Base-by-base conservation (phyloP, 352 stramenopile genomes). In the Plasmopara halstedii region DNA sequence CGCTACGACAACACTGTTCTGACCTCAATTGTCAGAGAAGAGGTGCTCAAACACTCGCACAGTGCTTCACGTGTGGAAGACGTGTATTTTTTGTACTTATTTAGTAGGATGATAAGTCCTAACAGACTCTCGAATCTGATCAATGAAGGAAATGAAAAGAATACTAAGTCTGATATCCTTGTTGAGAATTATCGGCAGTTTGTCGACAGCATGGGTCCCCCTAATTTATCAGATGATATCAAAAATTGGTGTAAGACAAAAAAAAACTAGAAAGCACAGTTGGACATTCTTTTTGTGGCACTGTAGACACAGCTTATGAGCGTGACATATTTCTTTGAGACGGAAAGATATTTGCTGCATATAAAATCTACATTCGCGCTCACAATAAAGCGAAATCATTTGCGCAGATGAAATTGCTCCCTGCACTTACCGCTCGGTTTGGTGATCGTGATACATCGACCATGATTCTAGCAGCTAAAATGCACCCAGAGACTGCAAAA, bases 391-490 rank as follows among this genome's bases (percentile, higher is more conserved):
- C n/a, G n/a, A n/a, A n/a, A n/a, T n/a, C n/a, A n/a, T n/a, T n/a
- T n/a, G n/a, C n/a, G n/a, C n/a, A n/a, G 33, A 20, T 50, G 17
- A 48, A n/a, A 38, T 17, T 58, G 15, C 8, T 58, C 21, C 18
- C 43, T 2, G 33, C 23, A 11, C 29, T 58, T 18, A 58, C 42
- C 3, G 22, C 43, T 41, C 37, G 32, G 15, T 58, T 49, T 33
- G 51, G 38, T 18, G 51, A 58, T 15, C 44, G 53, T 27, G 31
- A 27, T 15, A 2, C 48, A 23, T 38, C 51, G 2, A 54, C 14
- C 13, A 58, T 58, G 44, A 25, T 58, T 8, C 27, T 48, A 44
- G 38, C 25, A n/a, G 51, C 51, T 6, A 58, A 47, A 20, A 53
- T 40, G 38, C 11, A 20, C 4, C 34, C 20, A 2, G 50, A 34